Evolutionary conservation across 2,329 filamentous ascomycete genomes (phyloP).

Genomic region (Verticillium dahliae): DNA sequence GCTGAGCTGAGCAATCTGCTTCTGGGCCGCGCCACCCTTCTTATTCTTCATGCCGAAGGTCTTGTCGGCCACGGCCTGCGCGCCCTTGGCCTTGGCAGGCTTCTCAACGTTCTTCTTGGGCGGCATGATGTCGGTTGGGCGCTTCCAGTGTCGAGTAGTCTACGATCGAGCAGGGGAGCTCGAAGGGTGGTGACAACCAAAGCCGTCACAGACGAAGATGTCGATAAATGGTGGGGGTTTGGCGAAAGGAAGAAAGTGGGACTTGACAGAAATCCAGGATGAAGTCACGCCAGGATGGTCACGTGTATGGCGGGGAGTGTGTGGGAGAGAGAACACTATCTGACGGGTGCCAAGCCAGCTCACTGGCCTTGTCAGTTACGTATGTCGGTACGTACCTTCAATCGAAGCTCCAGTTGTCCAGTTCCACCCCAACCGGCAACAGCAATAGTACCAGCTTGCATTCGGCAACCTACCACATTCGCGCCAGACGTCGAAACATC

Average conservation of each 20-base stretch:
- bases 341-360: not conserved
- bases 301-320: slow-evolving; percentile 1
- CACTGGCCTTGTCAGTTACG: not conserved
- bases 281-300: slow-evolving; percentile 1
- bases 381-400: not conserved
- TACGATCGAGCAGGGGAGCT: not conserved
- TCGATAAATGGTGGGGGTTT: slow-evolving; percentile 1
- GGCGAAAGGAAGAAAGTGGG: slow-evolving; percentile 1
- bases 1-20: slow-evolving; percentile 78
- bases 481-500: not conserved
- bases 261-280: slow-evolving; percentile 1
- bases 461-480: not conserved
- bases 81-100: slow-evolving; percentile 47
- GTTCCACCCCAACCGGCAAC: not conserved
- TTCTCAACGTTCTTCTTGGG: slow-evolving; percentile 57
- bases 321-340: not conserved
- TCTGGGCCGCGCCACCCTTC: slow-evolving; percentile 87
- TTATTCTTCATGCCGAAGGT: slow-evolving; percentile 99
- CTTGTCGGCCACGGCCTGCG: slow-evolving; percentile 69
- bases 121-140: slow-evolving; percentile 47
- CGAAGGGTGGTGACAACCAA: not conserved
- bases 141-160: not conserved
- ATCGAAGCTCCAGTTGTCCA: not conserved
- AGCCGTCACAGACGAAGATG: not conserved
- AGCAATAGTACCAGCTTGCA: not conserved